Evolutionary conservation across 352 stramenopile genomes (phyloP).

Genomic region (Phytopythium kandeliae): DNA sequence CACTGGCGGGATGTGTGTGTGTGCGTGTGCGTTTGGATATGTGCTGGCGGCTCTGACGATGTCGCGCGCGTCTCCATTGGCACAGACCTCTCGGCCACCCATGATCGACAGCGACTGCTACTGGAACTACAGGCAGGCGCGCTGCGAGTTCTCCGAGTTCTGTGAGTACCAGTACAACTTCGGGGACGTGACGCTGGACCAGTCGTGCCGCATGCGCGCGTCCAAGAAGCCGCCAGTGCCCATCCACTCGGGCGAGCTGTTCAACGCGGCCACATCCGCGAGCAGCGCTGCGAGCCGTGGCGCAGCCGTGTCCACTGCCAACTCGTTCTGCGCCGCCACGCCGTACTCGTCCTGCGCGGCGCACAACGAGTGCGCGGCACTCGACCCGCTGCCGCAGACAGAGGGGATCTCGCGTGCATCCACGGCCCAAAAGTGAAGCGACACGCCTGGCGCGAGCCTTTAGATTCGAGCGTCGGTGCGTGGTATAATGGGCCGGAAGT

Average conservation of each 20-base stretch:
- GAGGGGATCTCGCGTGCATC: neutral
- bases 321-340: conserved; percentile 28
- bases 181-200: conserved; percentile 73
- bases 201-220: conserved; percentile 62
- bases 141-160: conserved; percentile 69
- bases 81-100: conserved; percentile 49
- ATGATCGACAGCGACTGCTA: conserved; percentile 77
- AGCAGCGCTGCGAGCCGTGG: neutral
- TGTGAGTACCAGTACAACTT: conserved; percentile 84
- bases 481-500: neutral
- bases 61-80: no score
- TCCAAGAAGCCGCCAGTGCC: conserved; percentile 8
- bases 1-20: no score
- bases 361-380: conserved; percentile 4
- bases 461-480: neutral
- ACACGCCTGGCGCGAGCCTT: neutral
- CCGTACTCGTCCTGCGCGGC: conserved; percentile 5
- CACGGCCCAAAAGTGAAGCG: neutral
- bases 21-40: no score
- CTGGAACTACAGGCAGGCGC: conserved; percentile 74
- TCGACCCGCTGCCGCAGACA: neutral
- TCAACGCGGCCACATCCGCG: conserved; percentile 10
- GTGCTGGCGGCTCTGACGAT: no score
- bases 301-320: conserved; percentile 8
- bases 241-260: conserved; percentile 5